phyloP scores from a whole-genome alignment of 805 yeast genomes.

The Pichia occidentalis region DNA sequence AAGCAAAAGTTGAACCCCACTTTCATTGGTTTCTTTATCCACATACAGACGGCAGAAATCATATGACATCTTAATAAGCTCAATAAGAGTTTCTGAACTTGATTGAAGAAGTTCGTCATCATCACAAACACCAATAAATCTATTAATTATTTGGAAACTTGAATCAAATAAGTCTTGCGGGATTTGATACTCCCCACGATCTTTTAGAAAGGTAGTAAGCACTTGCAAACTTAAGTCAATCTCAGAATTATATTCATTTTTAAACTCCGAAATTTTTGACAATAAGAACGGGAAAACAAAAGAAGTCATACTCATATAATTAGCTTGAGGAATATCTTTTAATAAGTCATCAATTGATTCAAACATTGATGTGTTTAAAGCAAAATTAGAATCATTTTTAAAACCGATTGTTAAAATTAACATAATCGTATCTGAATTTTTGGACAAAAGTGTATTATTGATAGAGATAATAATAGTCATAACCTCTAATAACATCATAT shows the following conservation, averaged over 20 bases:
- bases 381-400: conserved; percentile 70
- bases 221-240: conserved; percentile 53
- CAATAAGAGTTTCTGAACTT: conserved; percentile 68
- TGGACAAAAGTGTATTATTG: conserved; percentile 30
- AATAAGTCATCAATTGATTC: conserved; percentile 63
- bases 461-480: conserved; percentile 52
- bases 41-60: conserved; percentile 29
- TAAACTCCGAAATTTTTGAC: conserved; percentile 31
- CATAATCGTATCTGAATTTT: conserved; percentile 36
- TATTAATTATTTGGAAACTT: conserved; percentile 38
- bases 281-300: conserved; percentile 47
- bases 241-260: conserved; percentile 52
- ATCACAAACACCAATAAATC: conserved; percentile 37
- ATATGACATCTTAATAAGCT: conserved; percentile 42
- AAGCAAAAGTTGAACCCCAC: conserved; percentile 54
- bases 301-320: conserved; percentile 43
- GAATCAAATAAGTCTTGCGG: conserved; percentile 32
- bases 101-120: conserved; percentile 77
- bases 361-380: conserved; percentile 56
- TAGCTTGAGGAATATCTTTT: conserved; percentile 36
- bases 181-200: conserved; percentile 21
- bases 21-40: conserved; percentile 30
- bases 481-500: conserved; percentile 65
- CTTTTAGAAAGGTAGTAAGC: conserved; percentile 45
- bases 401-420: conserved; percentile 59